Evolutionary conservation across 2,329 filamentous ascomycete genomes (phyloP), one percentile per base, ranked within the genome.

Genomic region (Diaporthe aspalathi): DNA sequence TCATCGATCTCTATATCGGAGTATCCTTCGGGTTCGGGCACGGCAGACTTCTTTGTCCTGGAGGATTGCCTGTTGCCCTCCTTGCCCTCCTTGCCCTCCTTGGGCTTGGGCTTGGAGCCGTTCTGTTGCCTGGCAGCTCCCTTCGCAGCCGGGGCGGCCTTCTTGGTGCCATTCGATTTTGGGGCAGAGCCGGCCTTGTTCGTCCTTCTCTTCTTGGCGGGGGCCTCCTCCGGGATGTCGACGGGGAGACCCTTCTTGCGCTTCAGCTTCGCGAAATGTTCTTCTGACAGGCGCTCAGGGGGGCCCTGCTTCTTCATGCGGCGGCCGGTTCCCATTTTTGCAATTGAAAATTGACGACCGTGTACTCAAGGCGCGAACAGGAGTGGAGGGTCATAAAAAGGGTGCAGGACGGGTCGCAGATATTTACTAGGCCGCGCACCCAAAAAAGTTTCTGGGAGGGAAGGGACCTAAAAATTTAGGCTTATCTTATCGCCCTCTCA

Each of bases 231-330:
- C 67, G 81, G 79, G 70, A 87, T 84, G 77, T 90, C 85, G 75
- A 90, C 91, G 50, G 90, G 90, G 76, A 93, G 86, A 73, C 89
- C 90, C 72, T 90, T 90, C 86, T 98, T 98, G 80, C 95, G 90
- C 89, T 98, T 98, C 73, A 92, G 82, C 79, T 91, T 94, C 65
- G 91, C 91, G 77, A 92, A 91, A 78, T 93, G 90, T 75, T 90
- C 89, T 79, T 97, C 94, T 75, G 96, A 94, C 75, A 98, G 88
- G 75, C 92, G 88, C 78, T 92, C 89, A 68, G 96, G 96, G 75
- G 92, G 87, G 70, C 94, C 95, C 88, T 98, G 96, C 84, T 98
- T 98, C 82, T 95, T 93, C 92, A 98, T 97, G 78, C 95, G 94
- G 81, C 94, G 93, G 81, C 94, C 93, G 74, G 91, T 89, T 86